These are phyloP conservation scores for Mariannaea elegans DNA, from an alignment of 2,329 filamentous ascomycete species.

Conservation along the genomic window DNA sequence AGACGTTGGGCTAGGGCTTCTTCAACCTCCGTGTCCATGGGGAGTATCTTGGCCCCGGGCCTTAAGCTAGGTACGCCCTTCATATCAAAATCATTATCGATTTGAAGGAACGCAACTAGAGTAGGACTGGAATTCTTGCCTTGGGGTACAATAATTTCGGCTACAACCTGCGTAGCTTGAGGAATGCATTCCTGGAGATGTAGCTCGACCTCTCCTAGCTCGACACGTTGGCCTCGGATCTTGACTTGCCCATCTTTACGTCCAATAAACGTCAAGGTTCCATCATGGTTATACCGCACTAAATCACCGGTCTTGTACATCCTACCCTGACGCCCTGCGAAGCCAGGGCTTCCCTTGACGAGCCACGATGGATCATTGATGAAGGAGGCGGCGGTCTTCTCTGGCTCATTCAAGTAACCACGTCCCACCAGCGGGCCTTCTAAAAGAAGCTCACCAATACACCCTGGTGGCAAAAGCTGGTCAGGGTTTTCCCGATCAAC, in stretches of 20 bases:
- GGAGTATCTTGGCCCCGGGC: too few relatives aligned
- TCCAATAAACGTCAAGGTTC: slow-evolving; percentile 53
- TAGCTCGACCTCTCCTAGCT: slow-evolving; percentile 45
- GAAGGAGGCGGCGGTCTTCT: slow-evolving; percentile 37
- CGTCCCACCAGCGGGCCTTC: slow-evolving; percentile 31
- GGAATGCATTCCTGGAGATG: slow-evolving; percentile 3
- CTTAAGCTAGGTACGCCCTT: too few relatives aligned
- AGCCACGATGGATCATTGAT: slow-evolving; percentile 39
- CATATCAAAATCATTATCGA: too few relatives aligned
- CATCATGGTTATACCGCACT: slow-evolving; percentile 50
- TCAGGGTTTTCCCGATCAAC: slow-evolving; percentile 30
- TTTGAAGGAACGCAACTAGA: too few relatives aligned
- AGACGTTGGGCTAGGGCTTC: neutral
- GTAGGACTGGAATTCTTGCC: too few relatives aligned
- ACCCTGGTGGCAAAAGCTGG: slow-evolving; percentile 24
- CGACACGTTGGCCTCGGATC: slow-evolving; percentile 63
- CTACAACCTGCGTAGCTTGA: too few relatives aligned
- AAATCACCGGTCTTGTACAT: slow-evolving; percentile 58
- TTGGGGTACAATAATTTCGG: too few relatives aligned
- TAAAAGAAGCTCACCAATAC: slow-evolving; percentile 33
- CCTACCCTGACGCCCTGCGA: slow-evolving; percentile 20
- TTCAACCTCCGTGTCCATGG: too few relatives aligned
- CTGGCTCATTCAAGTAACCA: slow-evolving; percentile 26
- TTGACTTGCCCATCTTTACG: slow-evolving; percentile 66
- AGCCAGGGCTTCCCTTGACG: slow-evolving; percentile 18